phyloP scores from a whole-genome alignment of 2,329 filamentous ascomycete genomes.

The Tolypocladium pustulatum region DNA sequence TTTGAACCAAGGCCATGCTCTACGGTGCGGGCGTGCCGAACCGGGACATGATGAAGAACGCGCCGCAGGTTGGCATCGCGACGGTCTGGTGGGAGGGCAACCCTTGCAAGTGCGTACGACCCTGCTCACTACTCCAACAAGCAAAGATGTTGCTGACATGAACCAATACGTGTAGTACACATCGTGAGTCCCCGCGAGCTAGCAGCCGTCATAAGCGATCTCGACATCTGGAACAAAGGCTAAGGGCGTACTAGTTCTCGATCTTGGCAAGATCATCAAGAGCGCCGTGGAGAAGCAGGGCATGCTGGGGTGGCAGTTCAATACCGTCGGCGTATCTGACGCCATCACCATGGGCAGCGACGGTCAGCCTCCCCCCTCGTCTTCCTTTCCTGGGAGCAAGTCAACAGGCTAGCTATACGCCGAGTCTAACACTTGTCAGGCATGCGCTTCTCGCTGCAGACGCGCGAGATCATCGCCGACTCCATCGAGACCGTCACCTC shows the following conservation, averaged over 20 bases:
- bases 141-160: neutral
- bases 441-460: constrained; percentile 89
- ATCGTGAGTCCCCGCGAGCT: constrained; percentile 22
- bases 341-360: constrained; percentile 94
- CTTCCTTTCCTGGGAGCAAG: neutral
- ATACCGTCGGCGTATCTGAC: constrained; percentile 80
- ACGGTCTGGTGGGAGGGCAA: constrained; percentile 98
- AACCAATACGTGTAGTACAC: constrained; percentile 19
- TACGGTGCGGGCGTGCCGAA: constrained; percentile 86
- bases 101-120: constrained; percentile 70
- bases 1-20: constrained; percentile 63
- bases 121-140: neutral
- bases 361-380: constrained; percentile 38
- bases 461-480: constrained; percentile 86
- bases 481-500: constrained; percentile 89
- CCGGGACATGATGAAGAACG: constrained; percentile 75
- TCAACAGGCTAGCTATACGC: neutral
- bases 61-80: constrained; percentile 81
- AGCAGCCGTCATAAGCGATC: neutral
- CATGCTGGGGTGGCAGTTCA: constrained; percentile 93
- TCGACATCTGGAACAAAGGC: neutral
- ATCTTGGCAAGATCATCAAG: constrained; percentile 82
- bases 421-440: constrained; percentile 35
- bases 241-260: constrained; percentile 49
- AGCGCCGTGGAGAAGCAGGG: constrained; percentile 66